Conservation (phyloP, 1,139 yeast genomes). For the Candida pseudoviswanathii region DNA sequence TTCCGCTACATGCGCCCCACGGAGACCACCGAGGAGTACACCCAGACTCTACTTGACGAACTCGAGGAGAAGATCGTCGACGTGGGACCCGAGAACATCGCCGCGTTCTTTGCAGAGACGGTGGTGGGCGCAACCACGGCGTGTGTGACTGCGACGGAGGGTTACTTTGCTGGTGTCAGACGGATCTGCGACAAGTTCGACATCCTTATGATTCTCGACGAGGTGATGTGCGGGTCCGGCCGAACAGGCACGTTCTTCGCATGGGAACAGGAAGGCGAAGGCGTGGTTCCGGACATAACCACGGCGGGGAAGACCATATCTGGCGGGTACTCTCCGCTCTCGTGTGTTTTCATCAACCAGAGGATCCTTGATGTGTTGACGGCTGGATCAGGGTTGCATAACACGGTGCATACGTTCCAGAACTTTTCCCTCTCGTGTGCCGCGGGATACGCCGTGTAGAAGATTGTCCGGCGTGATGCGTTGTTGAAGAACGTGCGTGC, state of each 20-base stretch:
- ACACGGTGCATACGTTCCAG: conserved; percentile 21
- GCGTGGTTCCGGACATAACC: conserved; percentile 20
- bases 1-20: conserved; percentile 31
- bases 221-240: conserved; percentile 70
- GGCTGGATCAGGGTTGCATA: conserved; percentile 11
- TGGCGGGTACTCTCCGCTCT: conserved; percentile 20
- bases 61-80: conserved; percentile 19
- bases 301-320: conserved; percentile 21
- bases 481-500: conserved; percentile 18
- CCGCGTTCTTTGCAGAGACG: conserved; percentile 58
- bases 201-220: conserved; percentile 58
- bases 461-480: conserved; percentile 17
- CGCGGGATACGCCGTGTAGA: conserved; percentile 20
- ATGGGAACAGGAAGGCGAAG: conserved; percentile 24
- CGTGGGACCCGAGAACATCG: conserved; percentile 38
- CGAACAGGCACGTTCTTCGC: conserved; percentile 31
- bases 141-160: conserved; percentile 57
- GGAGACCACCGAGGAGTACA: conserved; percentile 18
- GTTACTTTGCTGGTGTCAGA: conserved; percentile 58
- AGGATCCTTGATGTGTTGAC: conserved; percentile 17
- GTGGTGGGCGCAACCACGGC: conserved; percentile 62
- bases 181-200: conserved; percentile 60
- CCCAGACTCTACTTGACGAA: conserved; percentile 16
- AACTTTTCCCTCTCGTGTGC: conserved; percentile 20
- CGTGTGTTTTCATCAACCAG: conserved; percentile 19